Conservation (phyloP, 306 rosid genomes). For the Hylodesmum podocarpum region DNA sequence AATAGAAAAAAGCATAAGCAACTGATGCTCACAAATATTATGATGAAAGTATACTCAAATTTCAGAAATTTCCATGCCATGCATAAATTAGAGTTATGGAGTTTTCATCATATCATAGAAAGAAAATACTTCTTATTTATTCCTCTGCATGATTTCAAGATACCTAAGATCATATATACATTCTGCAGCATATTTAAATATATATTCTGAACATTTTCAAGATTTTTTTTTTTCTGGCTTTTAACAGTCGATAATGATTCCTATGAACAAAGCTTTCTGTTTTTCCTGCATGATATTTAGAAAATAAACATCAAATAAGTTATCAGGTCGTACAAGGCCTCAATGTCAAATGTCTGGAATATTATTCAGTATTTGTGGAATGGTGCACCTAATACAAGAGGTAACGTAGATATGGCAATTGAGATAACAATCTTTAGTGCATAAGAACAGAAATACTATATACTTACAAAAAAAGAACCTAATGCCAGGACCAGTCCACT, state of each 20-base stretch:
- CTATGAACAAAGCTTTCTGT: background rate
- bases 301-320: background rate
- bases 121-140: background rate
- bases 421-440: background rate
- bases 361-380: background rate
- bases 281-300: background rate
- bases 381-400: conserved; percentile 4
- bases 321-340: background rate
- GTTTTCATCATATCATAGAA: background rate
- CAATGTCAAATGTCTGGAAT: background rate
- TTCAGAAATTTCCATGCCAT: background rate
- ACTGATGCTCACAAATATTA: background rate
- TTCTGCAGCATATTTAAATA: background rate
- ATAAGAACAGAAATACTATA: background rate
- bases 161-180: background rate
- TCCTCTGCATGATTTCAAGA: background rate
- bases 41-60: background rate
- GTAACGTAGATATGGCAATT: background rate
- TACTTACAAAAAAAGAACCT: conserved; percentile 81
- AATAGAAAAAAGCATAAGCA: conserved; percentile 28
- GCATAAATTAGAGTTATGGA: background rate
- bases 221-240: background rate
- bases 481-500: conserved; percentile 52
- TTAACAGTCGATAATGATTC: background rate
- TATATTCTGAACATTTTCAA: conserved; percentile 6